These are phyloP conservation scores for Backusella morwellensis DNA, from an alignment of 192 early-diverging fungal species.

Conservation along the genomic window DNA sequence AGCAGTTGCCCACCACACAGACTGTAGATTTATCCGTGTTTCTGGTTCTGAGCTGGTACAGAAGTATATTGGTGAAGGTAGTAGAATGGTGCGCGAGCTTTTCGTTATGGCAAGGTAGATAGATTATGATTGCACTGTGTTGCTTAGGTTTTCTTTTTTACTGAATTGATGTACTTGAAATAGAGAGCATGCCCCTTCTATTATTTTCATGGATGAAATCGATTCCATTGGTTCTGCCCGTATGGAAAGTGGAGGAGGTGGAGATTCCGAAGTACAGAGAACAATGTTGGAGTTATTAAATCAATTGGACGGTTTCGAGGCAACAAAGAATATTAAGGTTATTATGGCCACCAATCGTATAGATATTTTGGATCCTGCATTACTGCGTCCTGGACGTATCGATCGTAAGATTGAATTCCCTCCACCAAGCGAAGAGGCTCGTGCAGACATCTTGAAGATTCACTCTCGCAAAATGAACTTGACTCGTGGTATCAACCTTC, in stretches of 20 bases:
- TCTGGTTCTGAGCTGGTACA: slow-evolving; percentile 89
- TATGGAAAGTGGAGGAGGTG: slow-evolving; percentile 73
- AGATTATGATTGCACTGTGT: not conserved
- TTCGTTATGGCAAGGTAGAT: slow-evolving; percentile 83
- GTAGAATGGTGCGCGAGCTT: slow-evolving; percentile 88
- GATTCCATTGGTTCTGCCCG: slow-evolving; percentile 89
- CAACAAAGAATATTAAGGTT: slow-evolving; percentile 88
- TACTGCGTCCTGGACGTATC: slow-evolving; percentile 86
- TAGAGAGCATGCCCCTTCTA: slow-evolving; percentile 88
- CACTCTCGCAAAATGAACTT: slow-evolving; percentile 92
- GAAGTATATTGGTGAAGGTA: slow-evolving; percentile 93
- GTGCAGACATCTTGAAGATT: slow-evolving; percentile 87
- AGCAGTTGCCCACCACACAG: slow-evolving; percentile 91
- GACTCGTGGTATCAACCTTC: slow-evolving; percentile 86
- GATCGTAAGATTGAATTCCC: slow-evolving; percentile 93
- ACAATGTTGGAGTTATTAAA: slow-evolving; percentile 91
- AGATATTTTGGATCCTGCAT: slow-evolving; percentile 85
- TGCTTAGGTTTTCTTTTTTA: not conserved
- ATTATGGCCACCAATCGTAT: slow-evolving; percentile 94
- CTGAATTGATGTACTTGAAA: not conserved
- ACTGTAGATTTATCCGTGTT: slow-evolving; percentile 89
- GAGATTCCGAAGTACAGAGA: slow-evolving; percentile 88
- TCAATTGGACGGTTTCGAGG: slow-evolving; percentile 88
- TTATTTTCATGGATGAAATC: slow-evolving; percentile 94
- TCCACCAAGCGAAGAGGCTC: slow-evolving; percentile 81